phyloP scores from a whole-genome alignment of 2,329 filamentous ascomycete species.

The Acrodontium crateriforme region DNA sequence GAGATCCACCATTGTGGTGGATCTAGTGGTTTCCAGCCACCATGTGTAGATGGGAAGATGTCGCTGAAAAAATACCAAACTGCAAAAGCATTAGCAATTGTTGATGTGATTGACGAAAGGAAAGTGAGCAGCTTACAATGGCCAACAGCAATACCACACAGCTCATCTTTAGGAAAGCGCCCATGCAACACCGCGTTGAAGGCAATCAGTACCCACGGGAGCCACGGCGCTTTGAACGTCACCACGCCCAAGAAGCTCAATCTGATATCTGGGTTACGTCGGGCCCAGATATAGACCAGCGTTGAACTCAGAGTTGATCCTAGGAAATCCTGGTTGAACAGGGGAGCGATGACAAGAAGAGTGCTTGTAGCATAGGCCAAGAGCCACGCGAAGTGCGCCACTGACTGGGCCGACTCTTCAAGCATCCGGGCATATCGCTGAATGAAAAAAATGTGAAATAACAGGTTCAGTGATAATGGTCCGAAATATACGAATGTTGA shows the following conservation, averaged over 20 bases:
- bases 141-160: slow-evolving; percentile 86
- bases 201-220: slow-evolving; percentile 89
- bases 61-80: slow-evolving; percentile 98
- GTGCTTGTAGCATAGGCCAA: slow-evolving; percentile 71
- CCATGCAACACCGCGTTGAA: slow-evolving; percentile 89
- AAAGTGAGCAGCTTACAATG: slow-evolving; percentile 57
- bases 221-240: slow-evolving; percentile 83
- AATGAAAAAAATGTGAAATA: slow-evolving; percentile 97
- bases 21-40: slow-evolving; percentile 71
- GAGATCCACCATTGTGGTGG: slow-evolving; percentile 83
- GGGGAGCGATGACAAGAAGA: slow-evolving; percentile 67
- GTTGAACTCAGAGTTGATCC: slow-evolving; percentile 88
- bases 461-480: slow-evolving; percentile 78
- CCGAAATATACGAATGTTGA: slow-evolving; percentile 98
- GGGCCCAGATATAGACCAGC: slow-evolving; percentile 94
- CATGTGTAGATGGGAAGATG: slow-evolving; percentile 84
- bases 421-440: slow-evolving; percentile 90
- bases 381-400: slow-evolving; percentile 91
- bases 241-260: slow-evolving; percentile 70
- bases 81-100: too few relatives aligned
- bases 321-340: slow-evolving; percentile 84
- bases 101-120: too few relatives aligned
- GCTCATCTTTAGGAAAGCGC: slow-evolving; percentile 83
- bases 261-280: slow-evolving; percentile 81
- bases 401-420: slow-evolving; percentile 86